Evolutionary conservation across 495 filamentous ascomycete species (phyloP), one percentile per base, ranked within the genome.

Genomic region (Niebla homalea): DNA sequence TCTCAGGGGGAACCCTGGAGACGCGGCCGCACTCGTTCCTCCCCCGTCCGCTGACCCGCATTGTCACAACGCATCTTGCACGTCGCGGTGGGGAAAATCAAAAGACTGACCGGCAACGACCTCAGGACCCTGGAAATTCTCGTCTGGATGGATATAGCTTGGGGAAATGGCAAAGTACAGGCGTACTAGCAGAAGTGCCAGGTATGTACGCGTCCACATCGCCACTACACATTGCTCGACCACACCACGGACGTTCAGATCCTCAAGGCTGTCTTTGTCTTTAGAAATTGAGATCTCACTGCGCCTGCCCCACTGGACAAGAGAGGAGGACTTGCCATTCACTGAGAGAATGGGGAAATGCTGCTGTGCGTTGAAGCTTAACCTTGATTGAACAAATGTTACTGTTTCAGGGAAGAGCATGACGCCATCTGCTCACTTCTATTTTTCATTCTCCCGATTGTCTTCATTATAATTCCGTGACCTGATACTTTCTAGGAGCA

Each of bases 101-200:
- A 35, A 8, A 35, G n/a, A 71, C 85, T 62, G 80, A 95, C 90
- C 89, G 52, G 89, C 89, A 59, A 95, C 90, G 47, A 97, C 84
- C 70, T 98, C 92, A 10, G 90, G 92, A 18, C 92, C 92, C 62
- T 98, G 92, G 62, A 98, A 98, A 67, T 96, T 87, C 72, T 98
- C 92, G 68, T 98, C 92, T 3, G 92, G 92, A 65, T 98, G 92
- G 26, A 98, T 78, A 66, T 98, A 98, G 70, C 90, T 96, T 41
- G 92, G 86, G 43, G 83, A 88, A 29, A 95, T 72, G 40, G 92
- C 89, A 59, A 96, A 93, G 73, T 93, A 97, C 53, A 96, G 75
- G 60, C 93, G 84, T 56, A 96, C 82, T 53, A 87, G 66, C 51
- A 94, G 65, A 51, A 98, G 72, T 36, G 94, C 67, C 57, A 97